Percentiles rank a stretch among this genome's conserved stretches.
These are phyloP conservation scores for Yamadazyma kanchanaburiensis DNA, from an alignment of 1,139 yeast species.

Conservation along the genomic window DNA sequence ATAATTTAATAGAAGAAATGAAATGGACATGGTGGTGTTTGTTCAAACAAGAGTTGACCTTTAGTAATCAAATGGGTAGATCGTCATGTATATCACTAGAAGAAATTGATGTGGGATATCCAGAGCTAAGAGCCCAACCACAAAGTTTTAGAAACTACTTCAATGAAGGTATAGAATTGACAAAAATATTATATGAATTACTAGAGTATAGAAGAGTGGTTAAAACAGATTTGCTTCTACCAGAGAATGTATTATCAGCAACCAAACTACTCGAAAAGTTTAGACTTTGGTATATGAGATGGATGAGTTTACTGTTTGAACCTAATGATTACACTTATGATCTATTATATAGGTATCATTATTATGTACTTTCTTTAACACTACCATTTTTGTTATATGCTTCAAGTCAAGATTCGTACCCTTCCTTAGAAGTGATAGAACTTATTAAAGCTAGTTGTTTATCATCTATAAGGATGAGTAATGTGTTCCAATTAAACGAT, in stretches of 20 bases:
- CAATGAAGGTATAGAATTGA: constrained; percentile 3
- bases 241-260: constrained; percentile 2
- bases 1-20: constrained; percentile 8
- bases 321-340: constrained; percentile 4
- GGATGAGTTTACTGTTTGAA: not conserved
- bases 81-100: constrained; percentile 7
- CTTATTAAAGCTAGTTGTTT: constrained; percentile 3
- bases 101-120: constrained; percentile 12
- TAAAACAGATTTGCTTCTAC: constrained; percentile 1
- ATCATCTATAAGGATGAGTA: constrained; percentile 4
- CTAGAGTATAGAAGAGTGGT: constrained; percentile 4
- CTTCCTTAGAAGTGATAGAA: not conserved
- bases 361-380: constrained; percentile 8
- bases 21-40: constrained; percentile 14
- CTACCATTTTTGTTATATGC: constrained; percentile 7
- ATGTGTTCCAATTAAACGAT: constrained; percentile 1
- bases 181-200: constrained; percentile 4
- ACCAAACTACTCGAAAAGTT: constrained; percentile 3
- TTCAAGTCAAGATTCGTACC: not conserved
- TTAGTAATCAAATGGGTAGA: constrained; percentile 13
- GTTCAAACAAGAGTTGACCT: constrained; percentile 9
- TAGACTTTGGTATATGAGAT: constrained; percentile 4
- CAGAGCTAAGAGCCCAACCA: not conserved
- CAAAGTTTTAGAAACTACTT: not conserved
- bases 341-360: constrained; percentile 7